Percentiles rank a stretch among this genome's conserved stretches.
Conservation (phyloP, 208 protist genomes). For the Trypanosoma platydactyli region DNA sequence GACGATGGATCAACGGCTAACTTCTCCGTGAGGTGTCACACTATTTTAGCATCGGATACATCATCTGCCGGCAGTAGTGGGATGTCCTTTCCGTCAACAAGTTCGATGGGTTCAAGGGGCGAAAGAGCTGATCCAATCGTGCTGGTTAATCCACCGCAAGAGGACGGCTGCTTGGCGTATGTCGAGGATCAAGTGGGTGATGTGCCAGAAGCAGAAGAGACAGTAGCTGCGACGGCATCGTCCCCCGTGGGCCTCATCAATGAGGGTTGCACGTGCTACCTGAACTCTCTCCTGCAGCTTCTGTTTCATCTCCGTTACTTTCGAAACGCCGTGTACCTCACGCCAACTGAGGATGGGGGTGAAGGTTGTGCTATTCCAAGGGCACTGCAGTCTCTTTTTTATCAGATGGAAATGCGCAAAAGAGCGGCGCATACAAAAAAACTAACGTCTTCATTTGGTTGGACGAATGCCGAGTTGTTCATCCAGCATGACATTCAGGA, state of each 20-base stretch:
- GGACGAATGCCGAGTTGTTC: conserved; percentile 72
- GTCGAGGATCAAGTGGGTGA: too few species aligned
- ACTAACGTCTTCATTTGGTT: conserved; percentile 91
- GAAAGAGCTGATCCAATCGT: too few species aligned
- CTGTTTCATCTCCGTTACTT: conserved; percentile 88
- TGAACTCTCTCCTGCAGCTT: conserved; percentile 90
- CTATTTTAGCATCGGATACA: too few species aligned
- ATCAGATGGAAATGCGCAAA: conserved; percentile 79
- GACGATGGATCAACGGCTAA: too few species aligned
- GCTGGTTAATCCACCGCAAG: too few species aligned
- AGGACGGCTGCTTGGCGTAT: too few species aligned
- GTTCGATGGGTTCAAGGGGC: too few species aligned
- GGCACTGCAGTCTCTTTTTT: conserved; percentile 85
- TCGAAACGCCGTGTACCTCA: conserved; percentile 81
- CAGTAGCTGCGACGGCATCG: background rate
- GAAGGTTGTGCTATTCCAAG: conserved; percentile 39
- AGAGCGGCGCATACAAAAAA: conserved; percentile 67
- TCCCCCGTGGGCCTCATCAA: conserved; percentile 80
- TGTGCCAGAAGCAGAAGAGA: background rate
- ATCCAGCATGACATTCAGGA: conserved; percentile 93
- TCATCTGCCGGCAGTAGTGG: too few species aligned
- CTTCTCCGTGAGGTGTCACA: too few species aligned
- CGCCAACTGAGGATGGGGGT: conserved; percentile 47
- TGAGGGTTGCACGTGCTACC: conserved; percentile 91
- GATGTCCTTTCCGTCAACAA: too few species aligned